Percentiles rank a stretch among this genome's conserved stretches.
phyloP scores from a whole-genome alignment of 192 early-diverging fungal species.

The Podochytrium sp. region DNA sequence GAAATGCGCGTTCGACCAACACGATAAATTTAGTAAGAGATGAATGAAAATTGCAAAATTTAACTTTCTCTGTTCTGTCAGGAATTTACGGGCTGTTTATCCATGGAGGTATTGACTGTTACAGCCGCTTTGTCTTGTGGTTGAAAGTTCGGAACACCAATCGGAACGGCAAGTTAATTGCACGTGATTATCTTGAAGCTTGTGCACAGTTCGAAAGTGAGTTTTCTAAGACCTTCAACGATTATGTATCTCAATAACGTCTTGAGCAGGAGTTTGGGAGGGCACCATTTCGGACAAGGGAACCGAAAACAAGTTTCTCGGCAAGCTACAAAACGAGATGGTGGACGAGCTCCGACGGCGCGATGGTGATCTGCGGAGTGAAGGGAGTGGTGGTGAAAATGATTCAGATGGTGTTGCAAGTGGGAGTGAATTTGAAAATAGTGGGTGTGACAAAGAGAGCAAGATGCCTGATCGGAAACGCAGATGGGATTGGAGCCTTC shows the following conservation, averaged over 20 bases:
- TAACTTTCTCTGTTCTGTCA: no score
- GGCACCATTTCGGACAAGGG: neutral
- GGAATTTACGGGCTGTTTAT: neutral
- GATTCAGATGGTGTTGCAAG: no score
- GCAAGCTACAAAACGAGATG: neutral
- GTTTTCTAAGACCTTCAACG: neutral
- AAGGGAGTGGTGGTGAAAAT: no score
- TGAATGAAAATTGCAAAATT: no score
- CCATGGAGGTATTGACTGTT: neutral
- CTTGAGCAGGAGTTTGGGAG: neutral
- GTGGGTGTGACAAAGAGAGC: no score
- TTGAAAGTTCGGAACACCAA: neutral
- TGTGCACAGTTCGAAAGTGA: neutral
- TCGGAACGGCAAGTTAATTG: neutral
- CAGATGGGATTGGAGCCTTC: no score
- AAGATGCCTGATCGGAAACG: no score
- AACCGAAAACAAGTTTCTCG: neutral
- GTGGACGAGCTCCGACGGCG: no score
- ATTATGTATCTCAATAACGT: neutral
- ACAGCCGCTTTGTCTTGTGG: neutral
- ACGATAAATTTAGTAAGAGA: no score
- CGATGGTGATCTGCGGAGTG: no score
- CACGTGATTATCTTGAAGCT: neutral
- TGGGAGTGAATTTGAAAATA: no score
- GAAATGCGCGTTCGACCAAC: no score